Evolutionary conservation across 805 yeast species (phyloP), one percentile per base, ranked within the genome.

Genomic region (Starmera quercuum): DNA sequence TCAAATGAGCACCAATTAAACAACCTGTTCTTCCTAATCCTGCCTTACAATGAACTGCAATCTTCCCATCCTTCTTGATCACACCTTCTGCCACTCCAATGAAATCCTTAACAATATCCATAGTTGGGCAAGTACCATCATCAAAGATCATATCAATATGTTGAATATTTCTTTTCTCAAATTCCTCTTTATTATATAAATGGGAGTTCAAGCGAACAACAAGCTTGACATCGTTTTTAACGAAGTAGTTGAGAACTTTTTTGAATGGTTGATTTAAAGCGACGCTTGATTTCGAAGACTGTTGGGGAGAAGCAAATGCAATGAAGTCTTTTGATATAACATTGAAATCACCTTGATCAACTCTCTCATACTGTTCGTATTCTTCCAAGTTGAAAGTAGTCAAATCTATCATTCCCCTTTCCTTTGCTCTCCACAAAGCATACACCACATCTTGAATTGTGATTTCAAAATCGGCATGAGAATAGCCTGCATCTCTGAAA

Each of bases 41-140:
- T 5, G 98, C 98, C 55, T 92, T 90, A 67, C 98, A 92, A 58
- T 92, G 98, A n/a, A 92, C 97, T 2, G 98, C 98, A 40, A 92
- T 81, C 54, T 87, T 87, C 14, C 96, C 97, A 10, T 94, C 92
- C 33, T 78, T 72, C 26, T 73, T 71, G 36, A 90, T 85, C 8
- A 86, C 76, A 23, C 94, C 82, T 51, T 90, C 96, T 2, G 95
- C 92, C 1, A 95, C 95, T 12, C 97, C 98, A 41, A 92, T 75
- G 49, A 92, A 92, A 46, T 84, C 83, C 46, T 83, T 84, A 7
- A 92, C 98, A 47, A 80, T 84, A 12, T 88, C 92, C 75, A 92
- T 71, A 6, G 95, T 83, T 13, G 98, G 98, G 56, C 97, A 92
- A 2, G 97, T 87, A 20, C 98, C 98, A 58, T 92, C 98, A 47